Conservation (phyloP, 2,329 filamentous ascomycete species). For the Pseudocercospora musae region DNA sequence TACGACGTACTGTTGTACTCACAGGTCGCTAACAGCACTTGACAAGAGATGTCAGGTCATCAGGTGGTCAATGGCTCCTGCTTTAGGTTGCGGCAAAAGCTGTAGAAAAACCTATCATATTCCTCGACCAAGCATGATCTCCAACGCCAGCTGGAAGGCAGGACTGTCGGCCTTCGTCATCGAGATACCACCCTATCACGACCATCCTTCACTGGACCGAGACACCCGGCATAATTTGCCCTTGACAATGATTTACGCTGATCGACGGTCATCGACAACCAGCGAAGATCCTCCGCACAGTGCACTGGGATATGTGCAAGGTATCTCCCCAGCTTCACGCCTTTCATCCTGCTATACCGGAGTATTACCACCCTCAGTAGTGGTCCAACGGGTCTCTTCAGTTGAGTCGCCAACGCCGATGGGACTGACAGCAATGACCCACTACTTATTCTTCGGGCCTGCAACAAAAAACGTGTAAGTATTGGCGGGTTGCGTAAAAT, state of each 20-base stretch:
- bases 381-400: neutral
- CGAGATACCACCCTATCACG: neutral
- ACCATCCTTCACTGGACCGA: neutral
- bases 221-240: neutral
- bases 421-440: neutral
- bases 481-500: neutral
- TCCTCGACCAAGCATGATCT: neutral
- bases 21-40: neutral
- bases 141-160: neutral
- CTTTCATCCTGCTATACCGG: neutral
- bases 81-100: neutral
- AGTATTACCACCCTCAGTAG: neutral
- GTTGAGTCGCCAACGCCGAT: neutral
- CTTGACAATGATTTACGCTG: neutral
- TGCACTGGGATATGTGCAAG: neutral
- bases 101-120: neutral
- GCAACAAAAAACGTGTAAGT: neutral
- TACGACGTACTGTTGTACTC: neutral
- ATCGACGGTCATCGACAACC: neutral
- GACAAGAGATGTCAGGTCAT: neutral
- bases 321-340: neutral
- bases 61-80: neutral
- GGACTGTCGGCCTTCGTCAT: neutral
- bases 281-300: conserved; percentile 2
- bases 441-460: neutral